phyloP scores from a whole-genome alignment of 805 yeast species.

The Priceomyces haplophilus region DNA sequence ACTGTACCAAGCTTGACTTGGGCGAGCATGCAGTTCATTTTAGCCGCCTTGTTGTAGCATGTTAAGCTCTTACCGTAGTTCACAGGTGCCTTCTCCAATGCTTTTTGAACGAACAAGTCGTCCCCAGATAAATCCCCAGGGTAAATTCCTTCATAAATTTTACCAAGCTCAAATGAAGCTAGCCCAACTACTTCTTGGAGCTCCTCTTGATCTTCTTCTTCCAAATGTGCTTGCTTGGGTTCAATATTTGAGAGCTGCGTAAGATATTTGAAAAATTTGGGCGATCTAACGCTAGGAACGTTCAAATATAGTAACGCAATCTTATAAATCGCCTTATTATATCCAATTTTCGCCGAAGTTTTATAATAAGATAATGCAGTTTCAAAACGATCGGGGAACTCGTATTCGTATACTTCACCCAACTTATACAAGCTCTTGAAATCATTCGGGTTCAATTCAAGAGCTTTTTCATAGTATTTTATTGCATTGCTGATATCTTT shows the following conservation, averaged over 20 bases:
- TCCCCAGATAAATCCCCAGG: conserved; percentile 40
- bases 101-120: conserved; percentile 32
- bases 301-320: conserved; percentile 37
- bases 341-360: conserved; percentile 40
- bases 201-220: conserved; percentile 39
- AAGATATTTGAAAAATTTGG: conserved; percentile 34
- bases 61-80: conserved; percentile 40
- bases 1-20: conserved; percentile 42
- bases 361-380: conserved; percentile 33
- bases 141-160: conserved; percentile 43
- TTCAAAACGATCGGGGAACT: conserved; percentile 26
- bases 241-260: conserved; percentile 38
- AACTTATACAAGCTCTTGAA: conserved; percentile 34
- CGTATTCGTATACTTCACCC: conserved; percentile 39
- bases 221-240: conserved; percentile 30
- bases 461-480: conserved; percentile 28
- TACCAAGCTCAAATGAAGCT: conserved; percentile 41
- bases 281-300: conserved; percentile 32
- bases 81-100: conserved; percentile 39
- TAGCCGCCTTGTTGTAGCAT: conserved; percentile 42
- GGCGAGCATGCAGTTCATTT: conserved; percentile 36
- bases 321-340: conserved; percentile 42
- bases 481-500: conserved; percentile 28
- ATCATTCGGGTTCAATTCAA: conserved; percentile 30
- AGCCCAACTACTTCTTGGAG: conserved; percentile 39